Conservation (phyloP, 305 asterid genomes). For the Rubia peregrina region DNA sequence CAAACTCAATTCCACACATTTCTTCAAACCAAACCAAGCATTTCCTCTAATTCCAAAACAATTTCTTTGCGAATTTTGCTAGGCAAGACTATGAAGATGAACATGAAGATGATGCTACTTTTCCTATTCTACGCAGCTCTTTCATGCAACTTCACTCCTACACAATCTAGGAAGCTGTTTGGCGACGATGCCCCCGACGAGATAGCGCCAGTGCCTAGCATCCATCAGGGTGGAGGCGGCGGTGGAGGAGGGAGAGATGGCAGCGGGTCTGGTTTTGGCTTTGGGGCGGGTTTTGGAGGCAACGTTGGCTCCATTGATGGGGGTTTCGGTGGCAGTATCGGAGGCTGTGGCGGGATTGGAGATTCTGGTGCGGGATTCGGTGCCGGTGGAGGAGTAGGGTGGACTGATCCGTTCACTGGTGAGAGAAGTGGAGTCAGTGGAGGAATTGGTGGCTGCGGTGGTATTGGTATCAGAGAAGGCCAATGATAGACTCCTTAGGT, state of each 20-base stretch:
- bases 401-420: background rate
- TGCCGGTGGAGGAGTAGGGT: background rate
- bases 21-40: background rate
- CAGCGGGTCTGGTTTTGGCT: background rate
- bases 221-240: background rate
- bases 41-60: background rate
- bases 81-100: too few species aligned
- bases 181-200: background rate
- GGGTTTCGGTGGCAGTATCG: background rate
- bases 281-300: background rate
- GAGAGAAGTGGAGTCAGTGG: background rate
- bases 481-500: background rate
- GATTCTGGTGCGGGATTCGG: background rate
- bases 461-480: background rate
- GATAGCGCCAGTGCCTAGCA: background rate
- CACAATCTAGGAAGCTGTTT: background rate
- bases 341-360: background rate
- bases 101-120: background rate
- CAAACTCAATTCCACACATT: background rate
- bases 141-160: background rate
- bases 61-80: too few species aligned
- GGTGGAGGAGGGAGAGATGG: background rate
- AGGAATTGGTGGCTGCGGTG: background rate
- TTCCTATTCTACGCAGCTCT: background rate
- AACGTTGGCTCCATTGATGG: background rate